Base-by-base conservation (phyloP, 2,329 filamentous ascomycete genomes). In the Fusarium sp. region DNA sequence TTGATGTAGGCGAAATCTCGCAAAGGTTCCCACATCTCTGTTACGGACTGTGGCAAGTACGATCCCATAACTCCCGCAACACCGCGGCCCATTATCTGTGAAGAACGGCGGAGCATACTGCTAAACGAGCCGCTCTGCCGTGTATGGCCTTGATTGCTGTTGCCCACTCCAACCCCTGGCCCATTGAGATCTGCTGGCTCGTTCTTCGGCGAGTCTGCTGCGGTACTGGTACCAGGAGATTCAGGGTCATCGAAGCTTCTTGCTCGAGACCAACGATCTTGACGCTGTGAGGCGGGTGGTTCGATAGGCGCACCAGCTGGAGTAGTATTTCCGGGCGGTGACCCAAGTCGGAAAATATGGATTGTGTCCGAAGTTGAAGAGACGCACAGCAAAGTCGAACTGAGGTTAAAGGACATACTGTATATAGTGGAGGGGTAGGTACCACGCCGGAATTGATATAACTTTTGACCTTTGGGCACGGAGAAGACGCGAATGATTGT, bases 351-450 rank as follows among this genome's bases (percentile, higher is more conserved):
- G 84, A 99, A 99, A 54, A 99, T 94, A 79, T 99, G 96, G 12
- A 99, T 91, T 0, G 96, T 99, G 77, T 99, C 96, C 1, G 95
- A 97, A 3, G 94, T 95, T 5, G 95, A 98, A 8, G 96, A 98
- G 43, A 99, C 95, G 77, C 95, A 98, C 38, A 99, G 88, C 14
- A 99, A 85, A 2, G 95, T 97, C 4, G 95, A 97, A 63, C 92
- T 94, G 52, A 94, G 90, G 80, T 99, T 99, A 83, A 99, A 99
- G 2, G 95, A 97, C 94, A 99, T 98, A 88, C 94, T 97, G 83
- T 95, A 98, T 74, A 99, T 99, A 43, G 93, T 92, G 3, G 95
- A 95, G 1, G 96, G 96, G 81, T 98, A 98, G 4, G 95, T 98
- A 45, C 96, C 96, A 70, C 96, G 90, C 64, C 96, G 90, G 82